phyloP scores from a whole-genome alignment of 805 yeast species.

The Wickerhamomyces chambardii region DNA sequence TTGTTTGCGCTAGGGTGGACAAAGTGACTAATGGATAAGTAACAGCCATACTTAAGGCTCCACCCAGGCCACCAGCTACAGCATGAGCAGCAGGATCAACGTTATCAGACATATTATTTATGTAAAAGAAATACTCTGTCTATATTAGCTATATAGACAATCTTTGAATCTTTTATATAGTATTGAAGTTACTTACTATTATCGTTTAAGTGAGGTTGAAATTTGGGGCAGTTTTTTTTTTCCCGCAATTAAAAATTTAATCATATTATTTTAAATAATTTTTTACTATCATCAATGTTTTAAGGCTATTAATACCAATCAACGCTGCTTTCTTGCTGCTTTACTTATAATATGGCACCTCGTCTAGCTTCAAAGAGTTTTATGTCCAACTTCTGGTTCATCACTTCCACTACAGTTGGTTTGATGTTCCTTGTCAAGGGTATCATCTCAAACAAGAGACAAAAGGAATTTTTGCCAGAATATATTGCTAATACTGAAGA shows the following conservation, averaged over 20 bases:
- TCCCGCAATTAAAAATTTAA: no score
- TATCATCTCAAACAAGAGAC: slow-evolving; percentile 25
- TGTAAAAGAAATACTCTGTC: no score
- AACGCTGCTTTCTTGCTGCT: no score
- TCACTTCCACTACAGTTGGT: slow-evolving; percentile 18
- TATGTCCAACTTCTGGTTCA: slow-evolving; percentile 14
- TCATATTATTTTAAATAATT: no score
- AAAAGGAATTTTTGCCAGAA: slow-evolving; percentile 23
- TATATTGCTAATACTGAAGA: slow-evolving; percentile 10
- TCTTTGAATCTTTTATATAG: no score
- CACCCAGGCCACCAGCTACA: slow-evolving; percentile 92
- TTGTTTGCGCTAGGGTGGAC: slow-evolving; percentile 85
- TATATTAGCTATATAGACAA: no score
- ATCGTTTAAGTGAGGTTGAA: no score
- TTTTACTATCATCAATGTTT: no score
- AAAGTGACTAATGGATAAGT: slow-evolving; percentile 87
- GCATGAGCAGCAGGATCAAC: slow-evolving; percentile 59
- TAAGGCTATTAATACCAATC: no score
- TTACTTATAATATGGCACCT: no score
- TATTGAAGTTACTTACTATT: no score
- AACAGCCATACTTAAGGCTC: slow-evolving; percentile 76
- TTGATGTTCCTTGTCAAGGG: slow-evolving; percentile 17
- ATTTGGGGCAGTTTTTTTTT: no score
- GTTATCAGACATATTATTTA: background rate
- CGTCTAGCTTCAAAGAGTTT: slow-evolving; percentile 8